Evolutionary conservation across 164 flowering plant genomes (phyloP), one percentile per base, ranked within the genome.

Genomic region (Kingdonia uniflora): DNA sequence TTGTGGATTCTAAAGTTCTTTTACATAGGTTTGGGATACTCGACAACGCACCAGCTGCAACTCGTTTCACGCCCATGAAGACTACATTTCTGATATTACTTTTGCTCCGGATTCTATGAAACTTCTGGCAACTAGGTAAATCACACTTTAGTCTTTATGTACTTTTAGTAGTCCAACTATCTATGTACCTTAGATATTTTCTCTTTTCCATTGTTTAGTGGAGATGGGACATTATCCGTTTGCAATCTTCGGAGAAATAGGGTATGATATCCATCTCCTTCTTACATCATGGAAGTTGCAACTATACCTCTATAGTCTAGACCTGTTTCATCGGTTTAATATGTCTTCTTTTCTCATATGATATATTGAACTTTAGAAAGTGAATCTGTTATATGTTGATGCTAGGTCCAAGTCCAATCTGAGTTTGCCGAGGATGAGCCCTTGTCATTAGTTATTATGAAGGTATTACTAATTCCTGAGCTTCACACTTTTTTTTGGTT

Each of bases 341-440:
- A 29, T 8, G 8, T 29, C 35, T 29, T 29, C 4, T 29, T 8
- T 29, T n/a, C n/a, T n/a, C n/a, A n/a, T n/a, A n/a, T n/a, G n/a
- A n/a, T n/a, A n/a, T n/a, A n/a, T n/a, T n/a, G n/a, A n/a, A n/a
- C n/a, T n/a, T n/a, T n/a, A n/a, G n/a, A n/a, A n/a, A n/a, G n/a
- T n/a, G n/a, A n/a, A n/a, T n/a, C 52, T 49, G 26, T 39, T 50
- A 44, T 51, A 37, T 55, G 46, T 19, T 45, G 53, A 60, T 50
- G 20, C 44, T 75, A 90, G 96, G 68, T 91, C 54, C 85, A 77
- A 71, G 60, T 69, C 38, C 85, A 64, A 56, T 88, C 99, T 33
- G 97, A 94, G 56, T 94, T 86, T 70, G 82, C 89, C 47, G 99
- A 94, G 62, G 96, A 89, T 52, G 99, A 89, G 67, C 75, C 84